These are phyloP conservation scores for Dryadomyces quercus-mongolicae DNA, from an alignment of 2,329 filamentous ascomycete genomes.

Conservation along the genomic window DNA sequence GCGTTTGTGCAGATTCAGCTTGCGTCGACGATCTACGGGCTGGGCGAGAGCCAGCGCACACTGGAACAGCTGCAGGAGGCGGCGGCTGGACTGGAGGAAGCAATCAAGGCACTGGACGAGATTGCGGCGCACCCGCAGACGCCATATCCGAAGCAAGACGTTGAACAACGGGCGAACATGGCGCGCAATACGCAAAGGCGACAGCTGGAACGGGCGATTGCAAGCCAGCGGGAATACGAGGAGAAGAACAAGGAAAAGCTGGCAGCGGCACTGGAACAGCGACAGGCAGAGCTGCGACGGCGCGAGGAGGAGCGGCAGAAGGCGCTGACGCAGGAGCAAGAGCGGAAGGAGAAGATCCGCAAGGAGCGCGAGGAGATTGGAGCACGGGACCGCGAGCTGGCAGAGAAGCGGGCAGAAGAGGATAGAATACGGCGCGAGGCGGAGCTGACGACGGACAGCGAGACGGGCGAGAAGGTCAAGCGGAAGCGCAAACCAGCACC, in stretches of 20 bases:
- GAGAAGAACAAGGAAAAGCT: slow-evolving; percentile 85
- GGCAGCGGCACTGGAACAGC: slow-evolving; percentile 63
- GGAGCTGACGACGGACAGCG: slow-evolving; percentile 69
- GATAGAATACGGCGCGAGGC: slow-evolving; percentile 62
- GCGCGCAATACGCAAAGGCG: slow-evolving; percentile 87
- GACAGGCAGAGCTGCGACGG: slow-evolving; percentile 66
- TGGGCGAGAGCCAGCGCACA: slow-evolving; percentile 66
- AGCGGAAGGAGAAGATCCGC: slow-evolving; percentile 69
- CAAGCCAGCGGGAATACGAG: slow-evolving; percentile 82
- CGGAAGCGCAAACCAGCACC: slow-evolving; percentile 48
- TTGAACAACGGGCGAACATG: slow-evolving; percentile 96
- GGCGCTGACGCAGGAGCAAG: slow-evolving; percentile 55
- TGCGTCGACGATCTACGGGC: slow-evolving; percentile 63
- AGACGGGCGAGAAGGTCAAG: slow-evolving; percentile 72
- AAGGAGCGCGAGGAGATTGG: slow-evolving; percentile 75
- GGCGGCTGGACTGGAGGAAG: slow-evolving; percentile 63
- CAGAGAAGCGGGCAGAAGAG: slow-evolving; percentile 61
- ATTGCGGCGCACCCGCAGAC: slow-evolving; percentile 53
- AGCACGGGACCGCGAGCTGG: slow-evolving; percentile 61
- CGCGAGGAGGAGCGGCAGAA: slow-evolving; percentile 66
- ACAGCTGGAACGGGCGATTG: slow-evolving; percentile 75
- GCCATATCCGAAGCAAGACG: slow-evolving; percentile 79
- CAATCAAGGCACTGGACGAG: slow-evolving; percentile 60
- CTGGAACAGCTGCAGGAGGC: slow-evolving; percentile 73
- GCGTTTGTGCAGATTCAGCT: slow-evolving; percentile 96